Base-by-base conservation (phyloP, 1,284 basidiomycete species). In the Tetrapyrgos nigripes region DNA sequence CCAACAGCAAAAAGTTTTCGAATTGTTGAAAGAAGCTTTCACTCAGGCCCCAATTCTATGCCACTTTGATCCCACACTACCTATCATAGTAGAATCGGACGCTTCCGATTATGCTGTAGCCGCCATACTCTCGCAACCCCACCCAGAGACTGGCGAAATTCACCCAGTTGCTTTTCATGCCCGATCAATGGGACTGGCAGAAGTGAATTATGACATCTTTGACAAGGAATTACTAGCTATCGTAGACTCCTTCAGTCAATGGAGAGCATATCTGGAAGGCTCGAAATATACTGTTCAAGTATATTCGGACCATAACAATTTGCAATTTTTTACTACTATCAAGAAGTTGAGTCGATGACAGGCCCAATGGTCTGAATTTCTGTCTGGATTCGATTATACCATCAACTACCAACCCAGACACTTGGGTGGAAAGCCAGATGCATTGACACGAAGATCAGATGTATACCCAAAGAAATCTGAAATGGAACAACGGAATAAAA, bases 141-240 rank as follows among this genome's bases (percentile, higher is more conserved):
- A n/a, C n/a, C 50, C 49, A 5, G 35, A 46, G 8, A 23, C 55
- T 19, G 64, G 65, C 8, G 21, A 62, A 14, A 65, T 76, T 1
- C 73, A 74, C 43, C 74, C 71, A 9, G 64, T 76, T 26, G 72
- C 73, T 0, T 79, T 65, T 61, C 67, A 66, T 50, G 74, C 74
- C 4, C 58, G 63, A 0, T 72, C 65, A 14, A 58, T 79, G 10
- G 49, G 63, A 0, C 65, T 68, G 9, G 61, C 72, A 0, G 72
- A 79, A 64, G 2, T 40, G 3, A 53, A 53, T 27, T 53, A 45
- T 26, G 52, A 45, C 26, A 40, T 19, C 55, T 60, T 33, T 69
- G 52, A 76, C 76, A 49, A 67, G 62, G 61, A 52, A 59, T 3
- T 55, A 66, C 69, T 60, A 58, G 54, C 54, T 1, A 48, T 55